These are phyloP conservation scores for Acmispon strigosus DNA, from an alignment of 306 rosid genomes.

Conservation along the genomic window DNA sequence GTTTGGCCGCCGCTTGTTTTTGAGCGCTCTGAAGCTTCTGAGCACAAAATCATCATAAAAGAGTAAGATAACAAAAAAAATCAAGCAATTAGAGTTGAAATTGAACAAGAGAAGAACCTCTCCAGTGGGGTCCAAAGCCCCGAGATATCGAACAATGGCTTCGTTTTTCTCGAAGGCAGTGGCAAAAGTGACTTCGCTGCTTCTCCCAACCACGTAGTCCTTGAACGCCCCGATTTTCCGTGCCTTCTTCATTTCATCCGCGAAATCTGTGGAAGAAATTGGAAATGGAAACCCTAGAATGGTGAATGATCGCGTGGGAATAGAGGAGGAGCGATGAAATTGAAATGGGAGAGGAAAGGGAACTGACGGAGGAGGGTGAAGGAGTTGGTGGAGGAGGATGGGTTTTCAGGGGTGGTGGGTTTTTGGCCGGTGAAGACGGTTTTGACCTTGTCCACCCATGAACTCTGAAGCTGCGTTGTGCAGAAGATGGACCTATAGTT, in stretches of 20 bases:
- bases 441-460: constrained; percentile 79
- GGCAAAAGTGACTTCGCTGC: constrained; percentile 72
- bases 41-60: constrained; percentile 23
- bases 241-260: constrained; percentile 71
- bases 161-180: constrained; percentile 64
- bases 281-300: background rate
- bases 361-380: constrained; percentile 62
- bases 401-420: constrained; percentile 11
- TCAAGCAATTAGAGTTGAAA: background rate
- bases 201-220: constrained; percentile 73
- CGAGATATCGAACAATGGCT: constrained; percentile 66
- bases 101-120: constrained; percentile 37
- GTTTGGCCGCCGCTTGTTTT: constrained; percentile 84
- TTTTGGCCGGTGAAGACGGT: constrained; percentile 67
- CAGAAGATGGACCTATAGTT: constrained; percentile 52
- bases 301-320: background rate
- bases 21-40: constrained; percentile 51
- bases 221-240: constrained; percentile 58
- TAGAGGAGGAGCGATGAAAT: background rate
- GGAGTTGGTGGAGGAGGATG: constrained; percentile 34
- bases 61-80: background rate
- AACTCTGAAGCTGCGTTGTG: constrained; percentile 45
- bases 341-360: background rate
- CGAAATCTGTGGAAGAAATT: constrained; percentile 41
- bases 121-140: constrained; percentile 61